Conservation (phyloP, 495 filamentous ascomycete genomes). For the Talaromyces trachyspermus region DNA sequence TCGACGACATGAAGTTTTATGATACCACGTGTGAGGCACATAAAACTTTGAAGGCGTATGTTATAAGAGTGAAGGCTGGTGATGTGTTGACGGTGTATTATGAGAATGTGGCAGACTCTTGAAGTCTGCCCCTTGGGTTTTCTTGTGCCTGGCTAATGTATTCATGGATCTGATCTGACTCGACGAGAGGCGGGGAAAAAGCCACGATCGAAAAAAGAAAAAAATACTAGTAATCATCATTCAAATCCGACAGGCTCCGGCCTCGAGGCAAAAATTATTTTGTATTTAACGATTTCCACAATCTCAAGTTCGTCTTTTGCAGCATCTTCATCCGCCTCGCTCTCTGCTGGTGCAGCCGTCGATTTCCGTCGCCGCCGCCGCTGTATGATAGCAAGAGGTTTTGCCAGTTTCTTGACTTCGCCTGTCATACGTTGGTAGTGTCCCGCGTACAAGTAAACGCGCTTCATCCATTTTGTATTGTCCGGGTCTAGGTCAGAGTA, state of each 20-base stretch:
- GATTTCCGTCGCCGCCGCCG: slow-evolving; percentile 35
- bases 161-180: too few relatives aligned
- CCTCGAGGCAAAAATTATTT: slow-evolving; percentile 76
- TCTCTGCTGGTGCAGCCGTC: too few relatives aligned
- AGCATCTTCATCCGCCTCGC: slow-evolving; percentile 5
- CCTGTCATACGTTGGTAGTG: slow-evolving; percentile 84
- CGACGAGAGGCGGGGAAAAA: too few relatives aligned
- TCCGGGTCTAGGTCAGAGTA: slow-evolving; percentile 46
- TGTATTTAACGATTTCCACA: slow-evolving; percentile 81
- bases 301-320: slow-evolving; percentile 55
- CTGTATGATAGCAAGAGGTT: slow-evolving; percentile 70
- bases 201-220: too few relatives aligned
- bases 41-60: slow-evolving; percentile 44
- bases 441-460: slow-evolving; percentile 80
- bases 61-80: slow-evolving; percentile 22
- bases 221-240: slow-evolving; percentile 2
- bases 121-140: neutral
- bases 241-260: slow-evolving; percentile 70
- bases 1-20: slow-evolving; percentile 67
- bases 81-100: slow-evolving; percentile 45
- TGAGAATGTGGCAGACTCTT: too few relatives aligned
- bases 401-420: slow-evolving; percentile 77
- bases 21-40: slow-evolving; percentile 59
- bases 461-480: slow-evolving; percentile 73
- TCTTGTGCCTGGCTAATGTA: too few relatives aligned